Evolutionary conservation across 257 asterid genomes (phyloP).

Genomic region (Solanum verrucosum): DNA sequence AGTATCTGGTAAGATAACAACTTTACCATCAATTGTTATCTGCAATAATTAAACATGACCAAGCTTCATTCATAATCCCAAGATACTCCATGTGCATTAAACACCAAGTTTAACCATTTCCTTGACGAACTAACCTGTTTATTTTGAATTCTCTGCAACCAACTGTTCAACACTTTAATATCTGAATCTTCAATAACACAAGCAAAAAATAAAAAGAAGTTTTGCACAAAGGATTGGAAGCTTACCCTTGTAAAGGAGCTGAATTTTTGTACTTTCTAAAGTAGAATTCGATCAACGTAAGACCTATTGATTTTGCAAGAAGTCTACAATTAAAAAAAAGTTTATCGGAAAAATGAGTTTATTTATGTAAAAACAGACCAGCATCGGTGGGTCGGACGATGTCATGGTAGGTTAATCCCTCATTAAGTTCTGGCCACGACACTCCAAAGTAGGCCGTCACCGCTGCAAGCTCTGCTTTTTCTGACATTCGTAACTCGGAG

Average conservation of each 20-base stretch:
- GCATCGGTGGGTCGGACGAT: conserved; percentile 37
- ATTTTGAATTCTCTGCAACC: conserved; percentile 91
- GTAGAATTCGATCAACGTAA: conserved; percentile 63
- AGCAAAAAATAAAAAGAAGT: not conserved
- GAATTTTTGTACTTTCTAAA: conserved; percentile 55
- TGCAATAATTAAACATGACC: conserved; percentile 22
- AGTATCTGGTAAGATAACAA: conserved; percentile 45
- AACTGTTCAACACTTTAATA: conserved; percentile 44
- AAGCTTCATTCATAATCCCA: not conserved
- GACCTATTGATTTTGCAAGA: conserved; percentile 27
- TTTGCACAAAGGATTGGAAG: not conserved
- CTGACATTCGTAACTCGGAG: conserved; percentile 1
- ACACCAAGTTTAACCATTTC: not conserved
- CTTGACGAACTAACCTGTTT: conserved; percentile 23
- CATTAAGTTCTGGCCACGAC: conserved; percentile 78
- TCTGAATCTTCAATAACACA: not conserved
- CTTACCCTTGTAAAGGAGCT: conserved; percentile 78
- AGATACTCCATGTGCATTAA: not conserved
- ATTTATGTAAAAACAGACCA: conserved; percentile 22
- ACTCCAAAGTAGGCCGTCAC: conserved; percentile 33
- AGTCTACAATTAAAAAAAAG: not conserved
- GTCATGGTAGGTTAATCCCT: conserved; percentile 65
- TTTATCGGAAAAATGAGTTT: not conserved
- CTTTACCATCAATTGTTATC: conserved; percentile 56
- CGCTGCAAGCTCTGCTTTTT: not conserved